Evolutionary conservation across 2,329 filamentous ascomycete genomes (phyloP).

Genomic region (Sporothrix curviconia): DNA sequence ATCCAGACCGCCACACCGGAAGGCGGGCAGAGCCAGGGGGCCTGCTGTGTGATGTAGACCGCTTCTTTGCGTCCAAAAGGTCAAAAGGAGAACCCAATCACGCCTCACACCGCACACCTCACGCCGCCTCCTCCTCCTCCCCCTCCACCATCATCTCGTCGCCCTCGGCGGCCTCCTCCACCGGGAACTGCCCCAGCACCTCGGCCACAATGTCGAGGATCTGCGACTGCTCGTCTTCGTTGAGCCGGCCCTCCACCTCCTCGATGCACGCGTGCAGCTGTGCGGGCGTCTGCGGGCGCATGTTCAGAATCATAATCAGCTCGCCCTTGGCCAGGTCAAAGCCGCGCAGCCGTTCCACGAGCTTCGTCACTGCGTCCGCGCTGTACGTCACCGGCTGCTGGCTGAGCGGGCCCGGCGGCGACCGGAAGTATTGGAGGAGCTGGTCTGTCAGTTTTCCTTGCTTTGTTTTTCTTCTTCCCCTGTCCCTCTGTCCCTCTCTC

Average conservation of each 20-base stretch:
- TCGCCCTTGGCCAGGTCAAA: conserved; percentile 62
- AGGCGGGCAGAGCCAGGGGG: conserved; percentile 50
- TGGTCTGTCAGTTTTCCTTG: background rate
- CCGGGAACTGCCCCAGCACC: conserved; percentile 49
- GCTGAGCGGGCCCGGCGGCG: conserved; percentile 49
- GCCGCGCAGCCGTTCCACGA: conserved; percentile 49
- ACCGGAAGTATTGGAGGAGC: conserved; percentile 33
- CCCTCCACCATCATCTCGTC: conserved; percentile 17
- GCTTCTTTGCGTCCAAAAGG: too few relatives aligned
- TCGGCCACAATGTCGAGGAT: conserved; percentile 52
- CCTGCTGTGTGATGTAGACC: conserved; percentile 42
- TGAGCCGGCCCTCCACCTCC: conserved; percentile 56
- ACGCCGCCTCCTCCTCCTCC: conserved; percentile 20
- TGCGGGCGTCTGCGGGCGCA: conserved; percentile 51
- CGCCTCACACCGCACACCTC: too few relatives aligned
- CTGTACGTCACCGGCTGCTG: conserved; percentile 49
- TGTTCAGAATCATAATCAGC: conserved; percentile 61
- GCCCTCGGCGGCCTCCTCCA: too few relatives aligned
- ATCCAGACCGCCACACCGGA: conserved; percentile 38
- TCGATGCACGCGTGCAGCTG: conserved; percentile 59
- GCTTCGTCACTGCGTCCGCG: conserved; percentile 42
- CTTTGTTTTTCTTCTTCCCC: background rate
- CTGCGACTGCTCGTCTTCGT: conserved; percentile 50
- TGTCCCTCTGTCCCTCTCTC: background rate
- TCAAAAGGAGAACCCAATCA: too few relatives aligned